phyloP scores from a whole-genome alignment of 2,329 filamentous ascomycete genomes.

The Talaromyces albobiverticillius region DNA sequence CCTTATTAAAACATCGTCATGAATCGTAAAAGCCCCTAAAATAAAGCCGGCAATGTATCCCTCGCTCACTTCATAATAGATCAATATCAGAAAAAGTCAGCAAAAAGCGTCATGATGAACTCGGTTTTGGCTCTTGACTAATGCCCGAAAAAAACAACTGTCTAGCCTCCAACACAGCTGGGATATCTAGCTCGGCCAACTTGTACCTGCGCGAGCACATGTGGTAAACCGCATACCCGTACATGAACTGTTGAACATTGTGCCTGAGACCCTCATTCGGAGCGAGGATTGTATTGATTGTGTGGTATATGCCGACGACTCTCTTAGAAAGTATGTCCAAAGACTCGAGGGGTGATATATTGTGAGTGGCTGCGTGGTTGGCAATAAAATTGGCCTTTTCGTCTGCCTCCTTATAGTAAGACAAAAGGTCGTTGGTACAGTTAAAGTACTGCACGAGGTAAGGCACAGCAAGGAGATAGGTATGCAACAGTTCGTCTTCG shows the following conservation, averaged over 20 bases:
- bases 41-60: too few relatives aligned
- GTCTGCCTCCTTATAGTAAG: constrained; percentile 13
- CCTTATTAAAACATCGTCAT: too few relatives aligned
- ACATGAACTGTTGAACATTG: neutral
- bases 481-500: neutral
- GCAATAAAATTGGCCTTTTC: constrained; percentile 2
- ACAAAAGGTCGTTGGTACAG: constrained; percentile 8
- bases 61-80: too few relatives aligned
- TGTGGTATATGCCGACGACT: neutral
- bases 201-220: constrained; percentile 6
- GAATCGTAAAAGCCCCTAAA: too few relatives aligned
- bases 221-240: constrained; percentile 4
- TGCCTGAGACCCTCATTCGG: neutral
- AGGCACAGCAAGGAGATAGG: constrained; percentile 6
- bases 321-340: neutral
- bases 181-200: constrained; percentile 4
- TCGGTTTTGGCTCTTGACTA: too few relatives aligned
- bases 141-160: neutral
- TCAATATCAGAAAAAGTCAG: too few relatives aligned
- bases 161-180: neutral
- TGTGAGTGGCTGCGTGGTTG: neutral
- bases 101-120: too few relatives aligned
- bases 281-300: neutral
- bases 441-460: constrained; percentile 7
- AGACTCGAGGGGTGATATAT: neutral